Conservation (phyloP, 805 yeast genomes). For the Ogataea parapolymorpha region DNA sequence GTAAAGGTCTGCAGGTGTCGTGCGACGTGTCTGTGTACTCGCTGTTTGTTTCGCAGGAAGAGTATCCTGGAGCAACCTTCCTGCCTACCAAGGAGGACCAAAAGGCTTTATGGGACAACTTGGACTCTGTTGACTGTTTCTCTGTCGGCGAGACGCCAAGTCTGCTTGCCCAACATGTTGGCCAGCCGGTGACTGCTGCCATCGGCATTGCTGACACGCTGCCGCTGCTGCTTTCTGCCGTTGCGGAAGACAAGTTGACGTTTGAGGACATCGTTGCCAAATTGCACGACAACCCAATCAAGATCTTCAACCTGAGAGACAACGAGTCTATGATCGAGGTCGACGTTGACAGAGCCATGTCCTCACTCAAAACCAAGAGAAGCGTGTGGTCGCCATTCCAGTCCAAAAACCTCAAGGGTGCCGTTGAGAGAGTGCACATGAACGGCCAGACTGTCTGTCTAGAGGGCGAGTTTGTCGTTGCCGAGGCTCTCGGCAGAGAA, state of each 20-base stretch:
- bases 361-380: slow-evolving; percentile 37
- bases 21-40: slow-evolving; percentile 85
- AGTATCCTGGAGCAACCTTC: slow-evolving; percentile 65
- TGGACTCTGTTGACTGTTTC: slow-evolving; percentile 77
- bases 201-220: slow-evolving; percentile 76
- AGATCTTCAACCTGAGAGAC: slow-evolving; percentile 77
- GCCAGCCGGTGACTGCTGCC: slow-evolving; percentile 62
- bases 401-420: slow-evolving; percentile 60
- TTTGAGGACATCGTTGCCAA: slow-evolving; percentile 67
- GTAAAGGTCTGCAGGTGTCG: slow-evolving; percentile 76
- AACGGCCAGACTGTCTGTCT: slow-evolving; percentile 76
- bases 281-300: slow-evolving; percentile 77
- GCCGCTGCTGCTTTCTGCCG: slow-evolving; percentile 80
- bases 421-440: slow-evolving; percentile 83
- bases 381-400: slow-evolving; percentile 55
- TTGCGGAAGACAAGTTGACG: slow-evolving; percentile 67
- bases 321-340: slow-evolving; percentile 79
- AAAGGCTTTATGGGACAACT: slow-evolving; percentile 72
- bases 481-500: slow-evolving; percentile 61
- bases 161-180: slow-evolving; percentile 61
- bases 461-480: slow-evolving; percentile 70
- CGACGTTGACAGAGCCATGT: slow-evolving; percentile 67
- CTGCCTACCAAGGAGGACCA: slow-evolving; percentile 83
- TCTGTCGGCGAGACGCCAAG: slow-evolving; percentile 81
- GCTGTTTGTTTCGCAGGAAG: slow-evolving; percentile 70